phyloP scores from a whole-genome alignment of 2,329 filamentous ascomycete genomes.

The Trichophyton schoenleinii region DNA sequence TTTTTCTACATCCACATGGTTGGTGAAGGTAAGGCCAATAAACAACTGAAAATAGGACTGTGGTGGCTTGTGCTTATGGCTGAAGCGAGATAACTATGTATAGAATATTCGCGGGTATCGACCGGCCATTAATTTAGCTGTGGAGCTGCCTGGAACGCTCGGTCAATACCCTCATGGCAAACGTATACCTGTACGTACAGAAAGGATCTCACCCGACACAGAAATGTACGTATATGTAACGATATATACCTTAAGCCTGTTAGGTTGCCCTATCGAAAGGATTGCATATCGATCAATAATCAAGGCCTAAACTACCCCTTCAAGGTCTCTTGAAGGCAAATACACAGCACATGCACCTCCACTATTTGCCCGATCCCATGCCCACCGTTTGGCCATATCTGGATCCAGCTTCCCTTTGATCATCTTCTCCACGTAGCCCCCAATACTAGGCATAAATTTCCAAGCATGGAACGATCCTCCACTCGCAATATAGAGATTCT shows the following conservation, averaged over 20 bases:
- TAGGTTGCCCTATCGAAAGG: background rate
- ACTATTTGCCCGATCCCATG: conserved; percentile 6
- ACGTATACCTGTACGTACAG: too few species aligned
- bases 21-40: too few species aligned
- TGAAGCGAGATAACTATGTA: background rate
- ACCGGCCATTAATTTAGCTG: background rate
- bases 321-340: conserved; percentile 6
- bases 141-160: too few species aligned
- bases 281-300: background rate
- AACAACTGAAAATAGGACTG: background rate
- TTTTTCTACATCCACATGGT: too few species aligned
- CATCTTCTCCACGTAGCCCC: conserved; percentile 38
- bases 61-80: background rate
- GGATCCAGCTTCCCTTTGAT: conserved; percentile 27
- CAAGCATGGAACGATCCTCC: conserved; percentile 44
- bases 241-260: too few species aligned
- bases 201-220: too few species aligned
- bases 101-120: background rate
- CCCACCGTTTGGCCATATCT: conserved; percentile 2
- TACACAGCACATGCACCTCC: conserved; percentile 5
- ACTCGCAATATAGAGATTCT: conserved; percentile 36
- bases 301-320: background rate
- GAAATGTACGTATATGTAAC: too few species aligned
- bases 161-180: too few species aligned
- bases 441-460: conserved; percentile 42